These are phyloP conservation scores for Murraya paniculata DNA, from an alignment of 345 rosid genomes.

Conservation along the genomic window DNA sequence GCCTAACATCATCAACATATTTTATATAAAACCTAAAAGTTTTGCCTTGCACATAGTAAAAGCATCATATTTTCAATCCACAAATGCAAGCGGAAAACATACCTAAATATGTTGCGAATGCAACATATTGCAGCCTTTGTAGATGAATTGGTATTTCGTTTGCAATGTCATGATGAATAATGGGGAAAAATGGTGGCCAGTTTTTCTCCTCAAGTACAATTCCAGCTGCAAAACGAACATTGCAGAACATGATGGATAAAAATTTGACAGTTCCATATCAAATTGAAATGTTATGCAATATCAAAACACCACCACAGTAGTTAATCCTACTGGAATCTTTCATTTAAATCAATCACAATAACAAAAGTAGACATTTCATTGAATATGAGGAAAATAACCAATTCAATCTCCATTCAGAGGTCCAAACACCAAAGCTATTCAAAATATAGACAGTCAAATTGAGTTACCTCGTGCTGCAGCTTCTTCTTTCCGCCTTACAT, in stretches of 20 bases:
- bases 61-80: not conserved
- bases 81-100: conserved; percentile 13
- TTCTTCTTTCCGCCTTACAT: conserved; percentile 79
- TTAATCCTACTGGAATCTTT: not conserved
- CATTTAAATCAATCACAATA: not conserved
- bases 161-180: conserved; percentile 85
- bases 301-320: not conserved
- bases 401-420: conserved; percentile 2
- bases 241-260: not conserved
- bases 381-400: not conserved
- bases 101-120: conserved; percentile 77
- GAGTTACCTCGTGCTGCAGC: conserved; percentile 87
- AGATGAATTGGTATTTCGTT: conserved; percentile 84
- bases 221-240: conserved; percentile 51
- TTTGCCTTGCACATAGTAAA: not conserved
- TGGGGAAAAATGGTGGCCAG: conserved; percentile 84
- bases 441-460: not conserved
- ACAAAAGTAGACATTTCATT: not conserved
- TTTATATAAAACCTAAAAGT: not conserved
- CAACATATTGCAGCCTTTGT: conserved; percentile 70
- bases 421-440: not conserved
- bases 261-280: too few relatives aligned
- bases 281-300: too few relatives aligned
- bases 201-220: conserved; percentile 72
- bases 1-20: not conserved